Evolutionary conservation across 208 protist genomes (phyloP).

Genomic region (Trypanosoma melophagium): DNA sequence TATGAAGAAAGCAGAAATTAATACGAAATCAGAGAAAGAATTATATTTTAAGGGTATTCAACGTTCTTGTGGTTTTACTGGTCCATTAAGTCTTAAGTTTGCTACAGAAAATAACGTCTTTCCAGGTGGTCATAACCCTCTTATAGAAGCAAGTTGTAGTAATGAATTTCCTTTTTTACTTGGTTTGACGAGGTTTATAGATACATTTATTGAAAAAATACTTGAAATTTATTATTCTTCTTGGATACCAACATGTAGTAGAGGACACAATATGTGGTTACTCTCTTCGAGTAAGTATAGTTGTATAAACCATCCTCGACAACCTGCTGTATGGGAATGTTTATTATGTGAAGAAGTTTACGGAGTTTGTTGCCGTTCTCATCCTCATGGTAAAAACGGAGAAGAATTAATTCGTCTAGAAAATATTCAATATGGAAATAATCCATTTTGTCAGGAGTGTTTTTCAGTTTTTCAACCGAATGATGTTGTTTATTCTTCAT

Average conservation of each 20-base stretch:
- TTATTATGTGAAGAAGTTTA: constrained; percentile 73
- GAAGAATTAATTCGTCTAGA: constrained; percentile 19
- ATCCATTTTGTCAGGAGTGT: constrained; percentile 39
- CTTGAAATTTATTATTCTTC: constrained; percentile 51
- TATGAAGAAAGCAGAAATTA: constrained; percentile 4
- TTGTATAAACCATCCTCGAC: constrained; percentile 54
- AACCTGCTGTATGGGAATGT: constrained; percentile 80
- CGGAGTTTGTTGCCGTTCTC: constrained; percentile 61
- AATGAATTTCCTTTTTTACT: constrained; percentile 75
- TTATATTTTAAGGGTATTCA: constrained; percentile 47
- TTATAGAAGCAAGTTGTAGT: constrained; percentile 32
- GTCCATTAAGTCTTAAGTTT: constrained; percentile 33
- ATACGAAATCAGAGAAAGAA: constrained; percentile 31
- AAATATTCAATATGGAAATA: constrained; percentile 20
- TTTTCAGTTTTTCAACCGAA: constrained; percentile 32
- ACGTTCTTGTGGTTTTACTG: constrained; percentile 21
- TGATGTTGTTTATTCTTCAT: constrained; percentile 26
- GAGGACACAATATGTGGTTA: constrained; percentile 68
- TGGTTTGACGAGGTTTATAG: constrained; percentile 41
- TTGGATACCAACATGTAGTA: constrained; percentile 66
- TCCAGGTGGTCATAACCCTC: constrained; percentile 32
- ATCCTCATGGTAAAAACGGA: constrained; percentile 39
- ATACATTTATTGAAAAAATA: constrained; percentile 40
- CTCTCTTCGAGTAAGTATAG: constrained; percentile 44
- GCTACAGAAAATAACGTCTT: constrained; percentile 41